Conservation (phyloP, 768 basidiomycete species). For the Mycena albidolilacea region DNA sequence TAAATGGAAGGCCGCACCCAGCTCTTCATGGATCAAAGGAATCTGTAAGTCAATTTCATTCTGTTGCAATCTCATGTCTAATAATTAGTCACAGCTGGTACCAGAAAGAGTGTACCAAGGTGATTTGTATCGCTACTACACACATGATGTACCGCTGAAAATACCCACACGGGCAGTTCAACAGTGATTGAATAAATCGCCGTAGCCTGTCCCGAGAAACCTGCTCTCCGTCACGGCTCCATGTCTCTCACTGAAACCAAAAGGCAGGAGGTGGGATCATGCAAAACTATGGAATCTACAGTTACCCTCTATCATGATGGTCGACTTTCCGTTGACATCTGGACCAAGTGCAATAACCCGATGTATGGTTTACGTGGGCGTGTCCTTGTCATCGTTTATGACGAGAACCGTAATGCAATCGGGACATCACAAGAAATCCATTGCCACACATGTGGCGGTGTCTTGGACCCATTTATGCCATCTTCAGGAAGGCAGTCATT, state of each 20-base stretch:
- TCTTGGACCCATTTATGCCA: conserved; percentile 4
- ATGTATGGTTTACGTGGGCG: conserved; percentile 1
- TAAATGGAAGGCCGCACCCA: background rate
- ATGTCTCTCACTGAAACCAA: background rate
- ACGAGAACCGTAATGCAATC: background rate
- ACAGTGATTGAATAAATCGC: background rate
- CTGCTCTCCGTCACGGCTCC: background rate
- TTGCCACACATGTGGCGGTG: conserved; percentile 5
- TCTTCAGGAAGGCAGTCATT: conserved; percentile 6
- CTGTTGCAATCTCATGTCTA: too few relatives aligned
- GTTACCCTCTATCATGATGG: conserved; percentile 1
- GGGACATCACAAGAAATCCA: conserved; percentile 1
- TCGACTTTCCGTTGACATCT: conserved; percentile 1
- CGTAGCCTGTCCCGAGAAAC: background rate
- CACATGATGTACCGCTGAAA: background rate
- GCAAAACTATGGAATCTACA: conserved; percentile 8
- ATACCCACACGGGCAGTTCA: background rate
- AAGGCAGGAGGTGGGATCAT: conserved; percentile 1
- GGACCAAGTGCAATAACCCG: conserved; percentile 3
- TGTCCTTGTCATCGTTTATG: conserved; percentile 2
- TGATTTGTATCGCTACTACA: too few relatives aligned
- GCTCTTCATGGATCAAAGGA: too few relatives aligned
- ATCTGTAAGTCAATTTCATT: too few relatives aligned
- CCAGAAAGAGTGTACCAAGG: too few relatives aligned
- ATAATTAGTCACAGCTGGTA: too few relatives aligned